Evolutionary conservation across 1,284 basidiomycete genomes (phyloP).

Genomic region (Serendipita sp.): DNA sequence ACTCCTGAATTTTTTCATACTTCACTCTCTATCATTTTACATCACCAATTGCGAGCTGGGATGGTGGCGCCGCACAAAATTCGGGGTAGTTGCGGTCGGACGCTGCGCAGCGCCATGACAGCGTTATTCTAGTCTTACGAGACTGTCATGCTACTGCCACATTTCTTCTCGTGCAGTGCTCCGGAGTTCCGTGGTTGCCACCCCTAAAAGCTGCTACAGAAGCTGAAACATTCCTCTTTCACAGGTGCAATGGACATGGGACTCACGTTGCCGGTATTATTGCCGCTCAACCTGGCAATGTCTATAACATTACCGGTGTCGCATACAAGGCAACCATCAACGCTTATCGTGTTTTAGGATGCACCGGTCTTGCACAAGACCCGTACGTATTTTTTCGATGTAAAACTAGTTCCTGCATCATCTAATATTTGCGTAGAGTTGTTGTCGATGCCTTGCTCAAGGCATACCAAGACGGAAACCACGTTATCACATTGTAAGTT

Average conservation of each 20-base stretch:
- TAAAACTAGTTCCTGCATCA: no score
- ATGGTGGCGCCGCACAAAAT: no score
- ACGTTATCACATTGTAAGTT: conserved; percentile 30
- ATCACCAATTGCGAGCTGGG: no score
- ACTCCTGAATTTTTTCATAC: no score
- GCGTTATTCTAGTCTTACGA: no score
- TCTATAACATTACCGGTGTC: conserved; percentile 41
- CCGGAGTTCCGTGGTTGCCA: neutral
- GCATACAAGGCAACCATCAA: conserved; percentile 32
- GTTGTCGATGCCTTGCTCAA: conserved; percentile 13
- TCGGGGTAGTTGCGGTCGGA: no score
- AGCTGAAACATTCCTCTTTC: conserved; percentile 22
- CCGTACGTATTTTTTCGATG: neutral
- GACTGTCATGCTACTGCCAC: neutral
- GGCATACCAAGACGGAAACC: conserved; percentile 21
- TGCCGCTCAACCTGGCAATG: conserved; percentile 39
- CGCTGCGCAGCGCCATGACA: no score
- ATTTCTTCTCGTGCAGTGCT: neutral
- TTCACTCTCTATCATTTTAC: no score
- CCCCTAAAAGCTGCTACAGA: conserved; percentile 13
- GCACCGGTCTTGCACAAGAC: neutral
- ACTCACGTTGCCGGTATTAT: conserved; percentile 55
- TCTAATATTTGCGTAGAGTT: neutral
- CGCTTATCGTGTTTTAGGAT: conserved; percentile 35
- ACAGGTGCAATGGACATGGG: conserved; percentile 34